phyloP scores from a whole-genome alignment of 2,329 filamentous ascomycete species.

The Daldinia sp. region DNA sequence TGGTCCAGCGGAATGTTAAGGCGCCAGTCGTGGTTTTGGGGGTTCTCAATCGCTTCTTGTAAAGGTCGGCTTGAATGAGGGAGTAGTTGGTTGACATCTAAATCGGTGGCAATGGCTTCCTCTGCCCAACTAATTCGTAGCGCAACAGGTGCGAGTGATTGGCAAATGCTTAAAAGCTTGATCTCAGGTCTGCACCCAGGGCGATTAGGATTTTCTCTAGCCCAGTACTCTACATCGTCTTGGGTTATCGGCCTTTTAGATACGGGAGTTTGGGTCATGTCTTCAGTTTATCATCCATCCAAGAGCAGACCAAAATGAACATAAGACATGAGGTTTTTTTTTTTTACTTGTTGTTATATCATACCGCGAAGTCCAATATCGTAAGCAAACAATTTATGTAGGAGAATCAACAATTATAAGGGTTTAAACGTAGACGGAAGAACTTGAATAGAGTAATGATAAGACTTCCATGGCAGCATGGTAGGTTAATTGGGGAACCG shows the following conservation, averaged over 20 bases:
- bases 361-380: neutral
- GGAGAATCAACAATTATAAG: neutral
- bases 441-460: no score
- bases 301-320: neutral
- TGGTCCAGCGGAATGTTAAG: neutral
- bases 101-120: neutral
- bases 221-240: constrained; percentile 5
- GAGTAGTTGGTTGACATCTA: constrained; percentile 9
- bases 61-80: neutral
- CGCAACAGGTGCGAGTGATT: neutral
- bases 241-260: neutral
- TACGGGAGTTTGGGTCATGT: neutral
- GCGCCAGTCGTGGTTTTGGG: neutral
- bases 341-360: neutral
- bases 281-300: neutral
- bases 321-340: neutral
- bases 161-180: neutral
- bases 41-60: constrained; percentile 5
- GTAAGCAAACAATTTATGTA: neutral
- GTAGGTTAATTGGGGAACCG: no score
- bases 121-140: constrained; percentile 4
- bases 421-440: neutral
- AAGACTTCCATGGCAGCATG: no score
- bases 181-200: neutral
- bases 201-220: neutral